Base-by-base conservation (phyloP, 2,329 filamentous ascomycete species). In the Pseudocercospora eumusae region DNA sequence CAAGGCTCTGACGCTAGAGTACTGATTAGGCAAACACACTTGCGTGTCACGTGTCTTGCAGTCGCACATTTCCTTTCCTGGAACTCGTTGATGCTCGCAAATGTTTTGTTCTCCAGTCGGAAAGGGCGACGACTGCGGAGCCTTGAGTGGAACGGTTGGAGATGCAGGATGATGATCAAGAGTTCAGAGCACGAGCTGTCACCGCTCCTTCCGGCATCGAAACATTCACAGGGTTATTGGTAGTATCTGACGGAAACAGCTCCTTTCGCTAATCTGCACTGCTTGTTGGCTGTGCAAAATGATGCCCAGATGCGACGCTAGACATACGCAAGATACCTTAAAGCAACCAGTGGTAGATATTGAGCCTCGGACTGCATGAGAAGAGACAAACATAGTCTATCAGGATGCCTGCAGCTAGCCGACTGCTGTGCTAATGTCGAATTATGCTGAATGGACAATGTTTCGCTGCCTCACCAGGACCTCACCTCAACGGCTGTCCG, bases 21-120 rank as follows among this genome's bases (percentile, higher is more conserved):
- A 33, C 52, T 9, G 18, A 36, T 33, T 54, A 54, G 52, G 52
- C 52, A 54, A 54, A 54, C 21, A 54, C 52, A 54, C 52, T 54
- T 54, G 52, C 10, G 25, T 11, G 25, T 54, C 52, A 54, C 52
- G 52, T 54, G 52, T 18, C 31, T 27, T 15, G 10, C 9, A 28
- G 10, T 13, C 7, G 23, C 20, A 25, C 18, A 52, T 25, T 52
- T n/a, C 25, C 47, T 18, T 52, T 15, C 10, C 23, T 28, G 21
- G 21, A 31, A 13, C 21, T n/a, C 13, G 5, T 52, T 18, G 25
- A 18, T 13, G 11, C 23, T 52, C 10, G 3, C 3, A 52, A 18
- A 8, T 31, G 47, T n/a, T 15, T 25, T 52, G 21, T n/a, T 52
- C 47, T 27, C 47, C 47, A 28, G 21, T 52, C 47, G 47, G 47